phyloP scores from a whole-genome alignment of 2,329 filamentous ascomycete species.

The Mycosphaerella sp. region DNA sequence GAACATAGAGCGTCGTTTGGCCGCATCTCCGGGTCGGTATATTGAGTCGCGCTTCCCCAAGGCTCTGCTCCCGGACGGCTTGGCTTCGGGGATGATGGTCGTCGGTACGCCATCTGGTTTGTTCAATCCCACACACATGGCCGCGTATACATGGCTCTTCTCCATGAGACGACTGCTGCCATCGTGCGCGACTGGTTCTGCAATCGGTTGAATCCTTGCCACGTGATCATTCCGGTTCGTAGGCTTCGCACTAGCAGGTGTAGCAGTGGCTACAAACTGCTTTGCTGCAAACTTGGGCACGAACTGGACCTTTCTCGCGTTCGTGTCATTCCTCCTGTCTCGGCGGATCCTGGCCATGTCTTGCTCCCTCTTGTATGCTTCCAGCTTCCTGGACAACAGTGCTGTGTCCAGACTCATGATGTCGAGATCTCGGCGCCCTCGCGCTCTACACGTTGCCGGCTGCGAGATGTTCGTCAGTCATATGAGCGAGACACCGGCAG shows the following conservation, averaged over 20 bases:
- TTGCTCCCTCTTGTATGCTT: slow-evolving; percentile 18
- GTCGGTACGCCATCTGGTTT: background rate
- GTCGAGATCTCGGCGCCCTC: background rate
- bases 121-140: background rate
- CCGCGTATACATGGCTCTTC: background rate
- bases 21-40: slow-evolving; percentile 19
- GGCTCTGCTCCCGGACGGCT: background rate
- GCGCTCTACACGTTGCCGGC: background rate
- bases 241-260: slow-evolving; percentile 2
- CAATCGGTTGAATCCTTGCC: background rate
- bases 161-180: background rate
- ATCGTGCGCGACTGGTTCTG: background rate
- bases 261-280: slow-evolving; percentile 17
- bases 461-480: background rate
- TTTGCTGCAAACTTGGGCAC: slow-evolving; percentile 17
- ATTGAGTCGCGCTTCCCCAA: background rate
- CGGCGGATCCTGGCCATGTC: slow-evolving; percentile 10
- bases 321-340: slow-evolving; percentile 11
- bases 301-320: slow-evolving; percentile 8
- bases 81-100: background rate
- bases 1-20: slow-evolving; percentile 11
- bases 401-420: slow-evolving; percentile 9
- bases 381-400: slow-evolving; percentile 20
- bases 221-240: background rate
- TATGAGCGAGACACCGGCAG: background rate